These are phyloP conservation scores for Ascochyta viciae-villosae DNA, from an alignment of 2,329 filamentous ascomycete species.

Conservation along the genomic window DNA sequence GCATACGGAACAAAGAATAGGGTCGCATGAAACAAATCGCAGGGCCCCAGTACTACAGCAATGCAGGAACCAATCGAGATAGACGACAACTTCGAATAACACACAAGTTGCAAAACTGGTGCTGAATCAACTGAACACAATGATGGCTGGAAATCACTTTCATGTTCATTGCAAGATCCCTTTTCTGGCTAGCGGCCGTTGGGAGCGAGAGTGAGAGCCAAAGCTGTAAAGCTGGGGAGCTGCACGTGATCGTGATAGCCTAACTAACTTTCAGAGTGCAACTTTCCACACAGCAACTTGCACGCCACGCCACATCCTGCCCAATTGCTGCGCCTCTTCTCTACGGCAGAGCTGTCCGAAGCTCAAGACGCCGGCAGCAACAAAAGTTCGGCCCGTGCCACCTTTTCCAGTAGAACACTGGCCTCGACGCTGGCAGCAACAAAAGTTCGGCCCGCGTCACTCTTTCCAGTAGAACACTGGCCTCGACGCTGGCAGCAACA, in stretches of 20 bases:
- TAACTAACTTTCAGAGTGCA: slow-evolving; percentile 24
- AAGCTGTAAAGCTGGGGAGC: background rate
- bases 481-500: background rate
- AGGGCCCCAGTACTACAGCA: background rate
- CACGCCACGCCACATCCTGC: background rate
- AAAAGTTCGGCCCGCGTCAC: background rate
- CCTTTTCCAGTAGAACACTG: background rate
- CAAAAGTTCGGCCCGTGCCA: background rate
- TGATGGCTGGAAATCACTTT: too few species aligned
- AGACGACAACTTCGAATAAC: background rate
- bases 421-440: background rate
- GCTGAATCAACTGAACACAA: background rate
- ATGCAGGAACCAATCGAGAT: background rate
- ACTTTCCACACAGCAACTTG: slow-evolving; percentile 2
- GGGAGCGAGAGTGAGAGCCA: too few species aligned
- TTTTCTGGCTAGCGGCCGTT: slow-evolving; percentile 26
- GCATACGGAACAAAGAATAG: too few species aligned
- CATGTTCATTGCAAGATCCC: slow-evolving; percentile 25
- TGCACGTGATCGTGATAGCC: slow-evolving; percentile 30
- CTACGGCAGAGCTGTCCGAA: background rate
- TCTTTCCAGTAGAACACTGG: background rate
- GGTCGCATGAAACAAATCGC: too few species aligned
- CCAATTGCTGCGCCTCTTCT: background rate
- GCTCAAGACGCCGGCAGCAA: background rate
- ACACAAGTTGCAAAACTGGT: too few species aligned